Conservation (phyloP, 352 stramenopile genomes). For the Phytophthora pseudosyringae region DNA sequence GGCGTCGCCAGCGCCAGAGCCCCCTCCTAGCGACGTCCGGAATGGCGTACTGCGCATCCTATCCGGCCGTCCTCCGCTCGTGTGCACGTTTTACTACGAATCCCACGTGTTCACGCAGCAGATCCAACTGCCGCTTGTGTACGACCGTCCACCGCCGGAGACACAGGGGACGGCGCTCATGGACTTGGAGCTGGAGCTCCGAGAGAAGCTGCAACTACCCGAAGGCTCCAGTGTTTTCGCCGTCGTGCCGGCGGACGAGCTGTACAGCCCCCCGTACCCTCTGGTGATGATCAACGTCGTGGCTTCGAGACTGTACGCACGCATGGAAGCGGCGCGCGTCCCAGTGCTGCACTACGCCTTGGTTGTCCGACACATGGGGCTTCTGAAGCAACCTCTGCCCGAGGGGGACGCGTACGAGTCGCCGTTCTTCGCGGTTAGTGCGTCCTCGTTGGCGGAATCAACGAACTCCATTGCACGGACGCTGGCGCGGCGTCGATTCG, state of each 20-base stretch:
- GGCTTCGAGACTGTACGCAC: constrained; percentile 47
- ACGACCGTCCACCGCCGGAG: constrained; percentile 47
- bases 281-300: constrained; percentile 86
- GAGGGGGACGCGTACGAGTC: constrained; percentile 56
- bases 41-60: constrained; percentile 34
- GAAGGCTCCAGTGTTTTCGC: constrained; percentile 73
- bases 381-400: constrained; percentile 62
- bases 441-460: constrained; percentile 33
- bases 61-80: constrained; percentile 50
- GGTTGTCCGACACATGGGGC: constrained; percentile 65
- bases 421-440: constrained; percentile 74
- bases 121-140: constrained; percentile 74
- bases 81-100: constrained; percentile 82
- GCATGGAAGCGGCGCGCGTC: constrained; percentile 41
- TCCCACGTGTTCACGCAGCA: constrained; percentile 47
- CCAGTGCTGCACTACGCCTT: constrained; percentile 73
- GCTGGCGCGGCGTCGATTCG: constrained; percentile 62
- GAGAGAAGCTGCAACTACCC: constrained; percentile 64
- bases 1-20: background rate
- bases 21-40: background rate
- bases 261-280: constrained; percentile 80
- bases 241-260: constrained; percentile 72
- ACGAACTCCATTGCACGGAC: constrained; percentile 56
- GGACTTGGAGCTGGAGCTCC: constrained; percentile 80
- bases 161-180: constrained; percentile 59